A percentile compares a stretch with the other conserved stretches of the same genome.
phyloP scores from a whole-genome alignment of 2,329 filamentous ascomycete species.

The Claviceps citrina region DNA sequence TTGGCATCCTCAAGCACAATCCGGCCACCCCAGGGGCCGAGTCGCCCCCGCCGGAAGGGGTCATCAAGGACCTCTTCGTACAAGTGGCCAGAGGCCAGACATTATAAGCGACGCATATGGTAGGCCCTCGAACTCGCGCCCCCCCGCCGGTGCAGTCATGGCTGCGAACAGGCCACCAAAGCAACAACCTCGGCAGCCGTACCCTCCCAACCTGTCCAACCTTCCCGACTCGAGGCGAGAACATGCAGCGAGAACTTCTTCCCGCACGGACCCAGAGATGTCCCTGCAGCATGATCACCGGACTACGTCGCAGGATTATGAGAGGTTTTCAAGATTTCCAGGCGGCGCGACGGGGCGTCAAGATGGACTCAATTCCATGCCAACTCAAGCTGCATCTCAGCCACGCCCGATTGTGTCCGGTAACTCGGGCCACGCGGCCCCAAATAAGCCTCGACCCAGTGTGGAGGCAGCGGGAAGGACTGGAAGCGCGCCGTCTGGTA shows the following conservation, averaged over 20 bases:
- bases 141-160: conserved; percentile 16
- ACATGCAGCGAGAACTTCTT: not conserved
- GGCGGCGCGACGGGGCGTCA: conserved; percentile 16
- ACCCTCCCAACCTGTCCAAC: not conserved
- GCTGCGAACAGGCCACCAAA: conserved; percentile 18
- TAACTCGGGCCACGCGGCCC: conserved; percentile 8
- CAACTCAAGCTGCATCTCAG: conserved; percentile 10
- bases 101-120: conserved; percentile 10
- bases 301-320: conserved; percentile 9
- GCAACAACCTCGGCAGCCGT: conserved; percentile 9
- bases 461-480: conserved; percentile 15
- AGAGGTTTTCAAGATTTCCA: conserved; percentile 18
- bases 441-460: conserved; percentile 10
- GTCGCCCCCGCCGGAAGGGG: conserved; percentile 29
- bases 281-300: conserved; percentile 8
- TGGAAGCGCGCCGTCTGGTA: conserved; percentile 23
- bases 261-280: conserved; percentile 10
- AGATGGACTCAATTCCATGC: conserved; percentile 20
- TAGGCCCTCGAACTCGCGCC: conserved; percentile 15
- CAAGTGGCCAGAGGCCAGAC: conserved; percentile 8
- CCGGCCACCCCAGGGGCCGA: conserved; percentile 22
- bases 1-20: conserved; percentile 24
- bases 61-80: too few species aligned
- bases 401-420: conserved; percentile 10
- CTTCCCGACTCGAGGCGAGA: not conserved